Base-by-base conservation (phyloP, 331 rosid genomes). In the Malus hybrid region DNA sequence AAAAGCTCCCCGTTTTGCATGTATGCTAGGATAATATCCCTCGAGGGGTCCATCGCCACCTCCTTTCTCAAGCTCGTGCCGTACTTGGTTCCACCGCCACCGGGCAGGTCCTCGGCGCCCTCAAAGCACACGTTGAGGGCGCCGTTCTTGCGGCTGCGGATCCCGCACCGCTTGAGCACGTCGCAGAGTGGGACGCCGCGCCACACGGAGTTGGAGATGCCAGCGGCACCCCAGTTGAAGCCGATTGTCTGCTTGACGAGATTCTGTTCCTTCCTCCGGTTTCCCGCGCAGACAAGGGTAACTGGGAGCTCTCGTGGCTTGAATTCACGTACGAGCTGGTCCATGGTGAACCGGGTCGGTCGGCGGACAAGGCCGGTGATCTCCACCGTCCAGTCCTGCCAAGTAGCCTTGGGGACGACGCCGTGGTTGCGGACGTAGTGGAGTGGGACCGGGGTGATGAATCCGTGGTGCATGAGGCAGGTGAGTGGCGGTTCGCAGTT, bases 361-460 rank as follows among this genome's bases (percentile, higher is more conserved):
- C 82, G 78, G 1, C 82, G 83, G 7, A 93, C 93, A 0, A 93
- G 90, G 3, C 98, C 98, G 12, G 86, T 81, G 2, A 93, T 82
- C 34, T 90, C 98, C 0, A 93, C 75, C 20, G 84, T 74, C 97
- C 97, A 92, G 39, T 84, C 85, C 3, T 76, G 85, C 97, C 97
- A 92, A 11, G 34, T 63, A 12, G 70, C 89, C 18, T 39, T 73
- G 3, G 96, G 92, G n/a, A 89, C 97, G 6, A 82, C 65, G 0
- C 96, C 96, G 80, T 89, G 97, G 91, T 88, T 91, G 3, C 96
- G 91, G 24, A 91, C 96, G 77, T 91, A 89, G 85, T 91, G 96
- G 75, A 91, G 82, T 1, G 96, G 89, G 52, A 84, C 93, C 1
- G 97, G 97, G 10, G 97, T 91, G 64, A 91, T 91, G 88, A 91